Evolutionary conservation across 495 filamentous ascomycete species (phyloP).

Genomic region (Daldinia concentrica): DNA sequence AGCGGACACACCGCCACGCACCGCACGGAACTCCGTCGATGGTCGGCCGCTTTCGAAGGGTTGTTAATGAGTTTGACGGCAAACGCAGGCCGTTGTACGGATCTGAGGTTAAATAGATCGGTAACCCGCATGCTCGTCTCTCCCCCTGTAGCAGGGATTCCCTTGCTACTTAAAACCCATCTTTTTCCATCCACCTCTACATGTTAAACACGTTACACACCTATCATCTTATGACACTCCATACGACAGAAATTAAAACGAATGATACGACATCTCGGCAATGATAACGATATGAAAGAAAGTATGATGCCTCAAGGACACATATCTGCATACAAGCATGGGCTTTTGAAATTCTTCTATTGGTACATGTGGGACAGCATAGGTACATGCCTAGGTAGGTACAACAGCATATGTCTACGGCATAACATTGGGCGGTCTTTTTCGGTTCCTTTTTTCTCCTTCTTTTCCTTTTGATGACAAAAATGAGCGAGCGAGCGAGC

Average conservation of each 20-base stretch:
- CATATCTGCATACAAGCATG: not conserved
- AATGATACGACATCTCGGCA: not conserved
- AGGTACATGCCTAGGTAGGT: not conserved
- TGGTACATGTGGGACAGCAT: not conserved
- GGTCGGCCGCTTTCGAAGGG: constrained; percentile 29
- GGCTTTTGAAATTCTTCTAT: not conserved
- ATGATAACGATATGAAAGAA: not conserved
- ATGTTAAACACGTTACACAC: not conserved
- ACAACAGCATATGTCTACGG: constrained; percentile 18
- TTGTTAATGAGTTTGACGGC: constrained; percentile 35
- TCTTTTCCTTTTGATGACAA: not conserved
- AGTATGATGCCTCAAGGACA: not conserved
- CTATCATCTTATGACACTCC: not conserved
- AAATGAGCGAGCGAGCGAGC: constrained; percentile 4
- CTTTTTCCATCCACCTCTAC: not conserved
- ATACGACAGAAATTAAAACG: not conserved
- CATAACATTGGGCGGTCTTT: constrained; percentile 15
- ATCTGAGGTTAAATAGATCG: constrained; percentile 19
- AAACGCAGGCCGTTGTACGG: constrained; percentile 34
- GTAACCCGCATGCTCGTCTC: not conserved
- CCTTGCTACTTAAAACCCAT: not conserved
- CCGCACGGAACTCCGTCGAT: constrained; percentile 19
- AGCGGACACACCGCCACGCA: constrained; percentile 4
- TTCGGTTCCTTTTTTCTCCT: not conserved
- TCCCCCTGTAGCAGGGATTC: not conserved